A percentile compares a stretch with the other conserved stretches of the same genome.
Evolutionary conservation across 805 yeast species (phyloP).

Genomic region (Kodamaea hsintzibuensis): DNA sequence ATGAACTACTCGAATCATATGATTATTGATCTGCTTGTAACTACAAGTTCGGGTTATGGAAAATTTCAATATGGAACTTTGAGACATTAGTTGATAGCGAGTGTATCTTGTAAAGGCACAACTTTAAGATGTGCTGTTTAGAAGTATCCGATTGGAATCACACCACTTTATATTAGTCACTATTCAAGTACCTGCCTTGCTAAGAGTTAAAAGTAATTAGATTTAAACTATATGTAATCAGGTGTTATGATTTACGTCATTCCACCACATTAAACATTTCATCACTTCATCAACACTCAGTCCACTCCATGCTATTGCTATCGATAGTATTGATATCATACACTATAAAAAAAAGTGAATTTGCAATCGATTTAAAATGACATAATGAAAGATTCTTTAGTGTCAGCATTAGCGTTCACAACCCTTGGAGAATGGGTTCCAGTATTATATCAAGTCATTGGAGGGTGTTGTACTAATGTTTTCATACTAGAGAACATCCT

Average conservation of each 20-base stretch:
- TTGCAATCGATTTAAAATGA: neutral
- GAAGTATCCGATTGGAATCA: neutral
- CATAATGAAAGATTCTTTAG: neutral
- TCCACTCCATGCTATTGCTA: neutral
- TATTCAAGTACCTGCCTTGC: neutral
- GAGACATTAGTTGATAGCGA: neutral
- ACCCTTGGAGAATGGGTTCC: slow-evolving; percentile 9
- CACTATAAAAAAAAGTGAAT: neutral
- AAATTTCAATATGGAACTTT: neutral
- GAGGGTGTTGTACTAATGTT: slow-evolving; percentile 77
- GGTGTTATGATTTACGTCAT: neutral
- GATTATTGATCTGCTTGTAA: neutral
- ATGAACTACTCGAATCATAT: neutral
- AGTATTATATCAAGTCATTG: slow-evolving; percentile 46
- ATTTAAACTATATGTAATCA: neutral
- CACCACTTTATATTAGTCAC: neutral
- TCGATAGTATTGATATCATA: too few relatives aligned
- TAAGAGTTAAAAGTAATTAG: too few relatives aligned
- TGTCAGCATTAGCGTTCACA: neutral
- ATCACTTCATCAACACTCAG: too few relatives aligned
- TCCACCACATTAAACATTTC: neutral
- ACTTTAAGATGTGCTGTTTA: neutral
- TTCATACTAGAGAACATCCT: slow-evolving; percentile 59
- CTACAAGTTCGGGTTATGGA: neutral
- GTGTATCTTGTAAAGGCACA: neutral